Base-by-base conservation (phyloP, 345 rosid species). In the Hibiscus tridactylites region DNA sequence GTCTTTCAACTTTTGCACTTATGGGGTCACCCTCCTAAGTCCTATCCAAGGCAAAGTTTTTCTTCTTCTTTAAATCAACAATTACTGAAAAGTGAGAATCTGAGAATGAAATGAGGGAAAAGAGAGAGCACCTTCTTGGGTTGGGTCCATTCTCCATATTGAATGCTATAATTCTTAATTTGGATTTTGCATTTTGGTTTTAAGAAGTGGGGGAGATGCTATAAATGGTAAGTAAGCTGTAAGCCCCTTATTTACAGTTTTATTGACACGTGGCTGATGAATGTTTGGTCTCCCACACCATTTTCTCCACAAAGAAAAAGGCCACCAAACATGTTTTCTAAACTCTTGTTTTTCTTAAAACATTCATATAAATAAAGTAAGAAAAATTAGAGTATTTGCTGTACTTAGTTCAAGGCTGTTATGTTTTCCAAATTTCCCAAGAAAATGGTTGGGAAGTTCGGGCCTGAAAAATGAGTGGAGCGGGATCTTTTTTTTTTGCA, bases 1-100 rank as follows among this genome's bases (percentile, higher is more conserved):
- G 53, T 21, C 57, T 85, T 74, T 79, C 85, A 76, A 59, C 74
- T 46, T 8, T 76, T 47, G 29, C 80, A 61, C 65, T 78, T 37
- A 15, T 19, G 29, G 71, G 35, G 54, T 78, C 80, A 9, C 31
- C 58, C 52, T 77, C 85, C 89, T 52, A 61, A 21, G 21, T 77
- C 85, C 89, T 46, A 61, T 69, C 71, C 16, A 46, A 9, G 15
- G 13, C 12, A 46, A 46, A 46, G 3, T 46, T 46, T 10, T 46
- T 46, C 2, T 11, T 9, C 1, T 37, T 37, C 6, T 37, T 31
- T 31, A 46, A 46, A 9, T 46, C 50, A 46, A 46, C 50, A 10
- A 47, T 49, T 13, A 49, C 1, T 49, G 16, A 47, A n/a, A 47
- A 42, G 46, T 9, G 46, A 42, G 16, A 47, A 47, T 49, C n/a